Percentiles rank a stretch among this genome's conserved stretches.
Evolutionary conservation across 148 eudicot genomes (phyloP).

Genomic region (Silene conica): DNA sequence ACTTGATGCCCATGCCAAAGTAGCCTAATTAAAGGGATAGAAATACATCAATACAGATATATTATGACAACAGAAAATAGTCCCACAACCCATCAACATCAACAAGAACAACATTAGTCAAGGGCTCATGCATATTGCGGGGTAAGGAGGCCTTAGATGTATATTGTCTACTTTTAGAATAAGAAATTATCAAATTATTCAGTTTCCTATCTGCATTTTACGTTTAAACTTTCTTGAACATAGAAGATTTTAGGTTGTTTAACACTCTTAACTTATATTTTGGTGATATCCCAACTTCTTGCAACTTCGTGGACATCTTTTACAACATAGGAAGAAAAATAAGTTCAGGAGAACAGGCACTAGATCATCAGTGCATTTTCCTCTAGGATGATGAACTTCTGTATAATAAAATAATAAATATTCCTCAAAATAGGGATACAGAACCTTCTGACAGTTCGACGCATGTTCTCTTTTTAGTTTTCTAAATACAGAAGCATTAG

Average conservation of each 20-base stretch:
- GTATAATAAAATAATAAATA: neutral
- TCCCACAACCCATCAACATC: neutral
- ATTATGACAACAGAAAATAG: neutral
- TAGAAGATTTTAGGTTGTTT: neutral
- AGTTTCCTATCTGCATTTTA: neutral
- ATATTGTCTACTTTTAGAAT: neutral
- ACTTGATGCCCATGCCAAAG: slow-evolving; percentile 99
- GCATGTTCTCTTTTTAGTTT: neutral
- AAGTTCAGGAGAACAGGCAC: neutral
- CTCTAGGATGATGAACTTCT: neutral
- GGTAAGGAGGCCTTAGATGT: neutral
- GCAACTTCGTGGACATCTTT: neutral
- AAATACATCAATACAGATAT: neutral
- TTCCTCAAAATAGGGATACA: neutral
- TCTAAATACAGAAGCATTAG: neutral
- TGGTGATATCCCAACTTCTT: neutral
- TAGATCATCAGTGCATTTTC: neutral
- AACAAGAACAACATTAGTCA: neutral
- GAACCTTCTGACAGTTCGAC: neutral
- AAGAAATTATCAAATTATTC: neutral
- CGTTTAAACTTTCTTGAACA: neutral
- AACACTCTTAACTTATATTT: neutral
- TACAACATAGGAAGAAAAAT: neutral
- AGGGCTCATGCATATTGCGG: too few species aligned
- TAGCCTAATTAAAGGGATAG: slow-evolving; percentile 47